Percentiles rank a stretch among this genome's conserved stretches.
Evolutionary conservation across 2,329 filamentous ascomycete species (phyloP).

Genomic region (Colletotrichum falcatum): DNA sequence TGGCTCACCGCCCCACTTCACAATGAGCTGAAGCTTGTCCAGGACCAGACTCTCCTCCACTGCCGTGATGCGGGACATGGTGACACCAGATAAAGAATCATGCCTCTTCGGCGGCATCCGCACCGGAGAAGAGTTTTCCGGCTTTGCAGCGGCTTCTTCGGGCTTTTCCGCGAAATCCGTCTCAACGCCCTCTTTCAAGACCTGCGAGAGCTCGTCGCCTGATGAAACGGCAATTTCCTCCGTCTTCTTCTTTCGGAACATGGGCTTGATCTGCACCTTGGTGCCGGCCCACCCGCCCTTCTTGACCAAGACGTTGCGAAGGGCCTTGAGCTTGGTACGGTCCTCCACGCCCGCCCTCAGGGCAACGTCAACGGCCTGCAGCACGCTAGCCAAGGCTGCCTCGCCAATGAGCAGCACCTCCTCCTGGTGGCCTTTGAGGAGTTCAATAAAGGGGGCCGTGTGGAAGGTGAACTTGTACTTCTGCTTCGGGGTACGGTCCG

Average conservation of each 20-base stretch:
- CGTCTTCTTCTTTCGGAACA: slow-evolving; percentile 91
- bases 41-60: slow-evolving; percentile 92
- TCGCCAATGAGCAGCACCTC: slow-evolving; percentile 95
- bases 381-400: slow-evolving; percentile 87
- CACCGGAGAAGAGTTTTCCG: slow-evolving; percentile 26
- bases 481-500: slow-evolving; percentile 97
- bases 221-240: slow-evolving; percentile 59
- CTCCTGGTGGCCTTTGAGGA: slow-evolving; percentile 95
- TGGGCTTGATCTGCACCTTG: slow-evolving; percentile 98
- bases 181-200: slow-evolving; percentile 49
- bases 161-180: slow-evolving; percentile 43
- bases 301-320: slow-evolving; percentile 89
- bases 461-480: slow-evolving; percentile 99
- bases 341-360: slow-evolving; percentile 86
- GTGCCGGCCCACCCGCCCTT: slow-evolving; percentile 96
- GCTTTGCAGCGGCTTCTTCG: slow-evolving; percentile 35
- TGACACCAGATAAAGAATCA: slow-evolving; percentile 89
- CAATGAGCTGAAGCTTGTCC: slow-evolving; percentile 96
- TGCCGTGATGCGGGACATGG: slow-evolving; percentile 93
- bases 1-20: slow-evolving; percentile 99
- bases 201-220: slow-evolving; percentile 49
- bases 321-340: slow-evolving; percentile 82
- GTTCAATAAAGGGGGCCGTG: slow-evolving; percentile 92
- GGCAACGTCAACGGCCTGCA: slow-evolving; percentile 86
- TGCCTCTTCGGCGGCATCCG: slow-evolving; percentile 71